Evolutionary conservation across 345 rosid genomes (phyloP).

Genomic region (Heritiera littoralis): DNA sequence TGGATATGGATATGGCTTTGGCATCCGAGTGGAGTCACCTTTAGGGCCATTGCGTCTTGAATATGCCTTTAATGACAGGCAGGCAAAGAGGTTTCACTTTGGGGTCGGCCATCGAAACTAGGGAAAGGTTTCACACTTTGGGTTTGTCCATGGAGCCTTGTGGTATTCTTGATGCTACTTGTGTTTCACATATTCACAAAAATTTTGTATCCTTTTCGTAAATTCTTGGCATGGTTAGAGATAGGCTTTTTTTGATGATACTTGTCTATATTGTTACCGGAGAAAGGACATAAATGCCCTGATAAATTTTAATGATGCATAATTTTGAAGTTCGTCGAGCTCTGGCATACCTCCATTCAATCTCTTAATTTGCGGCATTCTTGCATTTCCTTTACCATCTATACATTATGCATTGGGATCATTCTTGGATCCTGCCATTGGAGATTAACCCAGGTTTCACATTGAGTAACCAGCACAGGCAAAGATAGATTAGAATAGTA

Average conservation of each 20-base stretch:
- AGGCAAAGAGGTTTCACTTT: constrained; percentile 74
- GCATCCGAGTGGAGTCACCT: constrained; percentile 87
- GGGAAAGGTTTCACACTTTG: constrained; percentile 65
- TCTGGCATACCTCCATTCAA: too few relatives aligned
- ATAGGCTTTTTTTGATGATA: not conserved
- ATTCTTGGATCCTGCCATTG: too few relatives aligned
- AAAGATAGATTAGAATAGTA: too few relatives aligned
- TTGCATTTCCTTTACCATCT: too few relatives aligned
- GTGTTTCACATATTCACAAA: not conserved
- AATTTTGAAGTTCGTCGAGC: too few relatives aligned
- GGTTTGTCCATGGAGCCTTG: constrained; percentile 30
- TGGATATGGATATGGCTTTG: constrained; percentile 87
- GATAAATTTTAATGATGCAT: not conserved
- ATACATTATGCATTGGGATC: too few relatives aligned
- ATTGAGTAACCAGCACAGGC: too few relatives aligned
- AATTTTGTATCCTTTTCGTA: not conserved
- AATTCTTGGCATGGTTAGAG: not conserved
- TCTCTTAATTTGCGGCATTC: too few relatives aligned
- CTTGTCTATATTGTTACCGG: not conserved
- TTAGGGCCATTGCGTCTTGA: constrained; percentile 87
- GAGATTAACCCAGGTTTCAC: too few relatives aligned
- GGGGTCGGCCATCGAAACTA: constrained; percentile 52
- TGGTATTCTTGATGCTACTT: not conserved
- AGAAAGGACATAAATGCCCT: not conserved
- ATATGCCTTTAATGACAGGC: constrained; percentile 77